phyloP scores from a whole-genome alignment of 2,329 filamentous ascomycete species.

The Stachybotrys echinatus region DNA sequence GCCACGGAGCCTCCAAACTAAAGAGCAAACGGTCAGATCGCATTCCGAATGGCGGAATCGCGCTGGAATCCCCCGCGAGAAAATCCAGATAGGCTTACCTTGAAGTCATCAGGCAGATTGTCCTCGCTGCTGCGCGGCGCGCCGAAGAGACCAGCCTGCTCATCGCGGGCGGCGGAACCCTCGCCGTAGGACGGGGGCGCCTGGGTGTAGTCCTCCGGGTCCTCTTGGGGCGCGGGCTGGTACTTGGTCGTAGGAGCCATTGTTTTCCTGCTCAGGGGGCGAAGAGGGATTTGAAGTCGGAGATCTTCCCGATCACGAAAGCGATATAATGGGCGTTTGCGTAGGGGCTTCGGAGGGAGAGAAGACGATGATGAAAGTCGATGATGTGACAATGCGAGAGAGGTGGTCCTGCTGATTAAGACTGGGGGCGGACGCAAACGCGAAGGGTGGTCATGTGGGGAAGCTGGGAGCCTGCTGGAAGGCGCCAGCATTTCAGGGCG shows the following conservation, averaged over 20 bases:
- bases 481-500: background rate
- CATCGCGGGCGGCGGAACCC: slow-evolving; percentile 50
- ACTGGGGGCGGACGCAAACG: background rate
- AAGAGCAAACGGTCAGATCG: background rate
- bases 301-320: too few species aligned
- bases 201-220: slow-evolving; percentile 77
- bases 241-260: slow-evolving; percentile 82
- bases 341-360: slow-evolving; percentile 1
- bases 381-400: slow-evolving; percentile 12
- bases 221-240: slow-evolving; percentile 74
- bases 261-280: slow-evolving; percentile 1
- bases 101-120: slow-evolving; percentile 96
- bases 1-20: slow-evolving; percentile 90
- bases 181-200: slow-evolving; percentile 74
- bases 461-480: slow-evolving; percentile 1
- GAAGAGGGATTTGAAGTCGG: background rate
- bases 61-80: too few species aligned
- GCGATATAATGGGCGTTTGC: too few species aligned
- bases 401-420: background rate
- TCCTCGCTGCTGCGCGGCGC: slow-evolving; percentile 76
- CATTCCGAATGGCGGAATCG: too few species aligned
- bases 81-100: slow-evolving; percentile 45
- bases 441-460: slow-evolving; percentile 7
- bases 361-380: slow-evolving; percentile 11
- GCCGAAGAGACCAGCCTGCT: slow-evolving; percentile 50